A percentile compares a stretch with the other conserved stretches of the same genome.
Conservation (phyloP, 164 flowering plant genomes). For the Echeveria elegans region DNA sequence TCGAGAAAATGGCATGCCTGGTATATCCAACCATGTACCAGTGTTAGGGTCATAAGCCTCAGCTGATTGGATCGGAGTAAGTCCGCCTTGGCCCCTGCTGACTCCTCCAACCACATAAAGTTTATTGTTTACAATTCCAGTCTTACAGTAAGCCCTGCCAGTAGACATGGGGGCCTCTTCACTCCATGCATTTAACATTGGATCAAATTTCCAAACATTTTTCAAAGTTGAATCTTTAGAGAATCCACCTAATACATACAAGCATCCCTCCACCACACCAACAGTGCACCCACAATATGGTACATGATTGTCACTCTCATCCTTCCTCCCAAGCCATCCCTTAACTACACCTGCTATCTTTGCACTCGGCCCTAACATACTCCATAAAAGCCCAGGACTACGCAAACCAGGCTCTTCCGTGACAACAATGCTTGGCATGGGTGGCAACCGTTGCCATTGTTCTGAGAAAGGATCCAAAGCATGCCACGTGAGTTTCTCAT, state of each 20-base stretch:
- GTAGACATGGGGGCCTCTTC: constrained; percentile 54
- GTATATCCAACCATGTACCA: constrained; percentile 57
- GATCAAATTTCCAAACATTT: constrained; percentile 69
- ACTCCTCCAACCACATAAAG: constrained; percentile 86
- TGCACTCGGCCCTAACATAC: constrained; percentile 33
- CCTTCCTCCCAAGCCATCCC: constrained; percentile 64
- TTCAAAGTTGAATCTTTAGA: constrained; percentile 52
- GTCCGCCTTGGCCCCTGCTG: constrained; percentile 53
- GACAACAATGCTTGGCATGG: constrained; percentile 44
- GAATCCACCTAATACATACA: constrained; percentile 84
- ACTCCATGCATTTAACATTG: constrained; percentile 55
- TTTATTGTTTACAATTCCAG: constrained; percentile 41
- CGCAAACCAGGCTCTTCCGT: constrained; percentile 40
- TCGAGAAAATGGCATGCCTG: constrained; percentile 82
- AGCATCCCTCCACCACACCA: constrained; percentile 70
- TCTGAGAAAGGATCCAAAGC: constrained; percentile 60
- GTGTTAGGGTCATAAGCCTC: constrained; percentile 75
- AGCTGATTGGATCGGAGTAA: constrained; percentile 81
- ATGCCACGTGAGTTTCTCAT: constrained; percentile 57
- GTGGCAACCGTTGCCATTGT: constrained; percentile 73
- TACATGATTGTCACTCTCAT: constrained; percentile 32
- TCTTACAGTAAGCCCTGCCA: constrained; percentile 54
- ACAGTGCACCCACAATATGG: constrained; percentile 75
- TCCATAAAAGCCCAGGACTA: constrained; percentile 37
- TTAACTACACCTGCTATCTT: constrained; percentile 52